These are phyloP conservation scores for Erigeron canadensis DNA, from an alignment of 129 eudicot genomes.

Conservation along the genomic window DNA sequence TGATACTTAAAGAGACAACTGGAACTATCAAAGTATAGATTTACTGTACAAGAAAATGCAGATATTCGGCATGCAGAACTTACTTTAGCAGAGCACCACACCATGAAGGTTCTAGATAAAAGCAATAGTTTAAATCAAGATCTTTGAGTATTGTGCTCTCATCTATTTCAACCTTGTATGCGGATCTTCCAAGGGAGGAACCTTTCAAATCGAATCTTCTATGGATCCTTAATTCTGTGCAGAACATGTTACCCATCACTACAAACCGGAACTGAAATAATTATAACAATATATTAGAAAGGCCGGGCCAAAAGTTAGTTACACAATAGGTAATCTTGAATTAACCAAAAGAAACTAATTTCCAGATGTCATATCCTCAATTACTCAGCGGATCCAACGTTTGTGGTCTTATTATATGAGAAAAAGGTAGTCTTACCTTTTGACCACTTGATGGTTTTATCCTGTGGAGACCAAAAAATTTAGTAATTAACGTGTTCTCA, in stretches of 20 bases:
- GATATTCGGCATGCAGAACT: slow-evolving; percentile 27
- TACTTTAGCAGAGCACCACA: slow-evolving; percentile 69
- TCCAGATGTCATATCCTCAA: neutral
- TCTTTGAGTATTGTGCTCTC: slow-evolving; percentile 95
- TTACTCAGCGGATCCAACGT: neutral
- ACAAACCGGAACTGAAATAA: slow-evolving; percentile 87
- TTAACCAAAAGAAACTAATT: neutral
- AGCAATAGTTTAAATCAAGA: slow-evolving; percentile 86
- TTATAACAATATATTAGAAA: slow-evolving; percentile 5
- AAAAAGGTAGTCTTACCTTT: slow-evolving; percentile 55
- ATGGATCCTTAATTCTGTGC: slow-evolving; percentile 96
- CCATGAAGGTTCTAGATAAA: slow-evolving; percentile 94
- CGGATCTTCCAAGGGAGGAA: slow-evolving; percentile 89
- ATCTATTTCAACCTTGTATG: slow-evolving; percentile 84
- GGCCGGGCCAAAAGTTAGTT: neutral
- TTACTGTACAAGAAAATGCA: no score
- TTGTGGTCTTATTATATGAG: neutral
- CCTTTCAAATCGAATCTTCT: slow-evolving; percentile 92
- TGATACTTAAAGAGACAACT: no score
- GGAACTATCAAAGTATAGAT: no score
- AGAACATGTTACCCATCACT: slow-evolving; percentile 99
- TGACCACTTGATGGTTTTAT: slow-evolving; percentile 89
- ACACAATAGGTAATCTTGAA: neutral
- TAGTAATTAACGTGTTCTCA: slow-evolving; percentile 87
- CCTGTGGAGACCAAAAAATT: slow-evolving; percentile 96